phyloP scores from a whole-genome alignment of 2,329 filamentous ascomycete genomes.

The Xylariaceae sp. region DNA sequence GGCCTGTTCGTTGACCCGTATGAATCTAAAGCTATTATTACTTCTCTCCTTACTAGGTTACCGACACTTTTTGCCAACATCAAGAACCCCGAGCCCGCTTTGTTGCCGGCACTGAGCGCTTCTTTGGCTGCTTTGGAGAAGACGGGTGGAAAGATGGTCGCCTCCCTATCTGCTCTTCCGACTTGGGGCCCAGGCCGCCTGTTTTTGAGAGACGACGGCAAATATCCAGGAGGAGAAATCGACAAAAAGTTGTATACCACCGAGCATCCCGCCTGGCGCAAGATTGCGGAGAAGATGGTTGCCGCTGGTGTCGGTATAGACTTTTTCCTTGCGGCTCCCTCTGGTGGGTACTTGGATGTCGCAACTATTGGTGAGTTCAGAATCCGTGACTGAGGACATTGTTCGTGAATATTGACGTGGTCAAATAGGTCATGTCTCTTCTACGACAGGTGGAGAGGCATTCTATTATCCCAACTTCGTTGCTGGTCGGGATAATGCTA shows the following conservation, averaged over 20 bases:
- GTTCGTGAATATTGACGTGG: constrained; percentile 19
- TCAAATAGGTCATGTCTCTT: constrained; percentile 66
- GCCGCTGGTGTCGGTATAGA: constrained; percentile 82
- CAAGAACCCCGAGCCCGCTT: constrained; percentile 85
- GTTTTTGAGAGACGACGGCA: constrained; percentile 81
- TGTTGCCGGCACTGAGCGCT: constrained; percentile 78
- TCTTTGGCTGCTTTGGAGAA: constrained; percentile 76
- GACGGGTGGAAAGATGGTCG: constrained; percentile 89
- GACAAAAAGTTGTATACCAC: constrained; percentile 90
- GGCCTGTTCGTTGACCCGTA: constrained; percentile 93
- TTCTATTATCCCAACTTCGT: constrained; percentile 98
- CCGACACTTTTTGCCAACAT: constrained; percentile 81
- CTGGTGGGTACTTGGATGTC: constrained; percentile 86
- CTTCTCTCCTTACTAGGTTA: constrained; percentile 74
- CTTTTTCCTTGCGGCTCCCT: constrained; percentile 89
- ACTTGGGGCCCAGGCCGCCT: constrained; percentile 87
- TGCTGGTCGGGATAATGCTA: constrained; percentile 74
- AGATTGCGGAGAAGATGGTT: constrained; percentile 81
- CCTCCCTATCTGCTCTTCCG: constrained; percentile 78
- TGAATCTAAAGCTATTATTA: constrained; percentile 77
- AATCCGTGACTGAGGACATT: neutral
- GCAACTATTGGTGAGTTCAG: constrained; percentile 70
- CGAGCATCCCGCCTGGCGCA: constrained; percentile 83
- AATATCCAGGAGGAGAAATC: constrained; percentile 76
- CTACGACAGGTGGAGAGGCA: constrained; percentile 86